Conservation (phyloP, 2,329 filamentous ascomycete genomes). For the Byssoonygena ceratinophila region DNA sequence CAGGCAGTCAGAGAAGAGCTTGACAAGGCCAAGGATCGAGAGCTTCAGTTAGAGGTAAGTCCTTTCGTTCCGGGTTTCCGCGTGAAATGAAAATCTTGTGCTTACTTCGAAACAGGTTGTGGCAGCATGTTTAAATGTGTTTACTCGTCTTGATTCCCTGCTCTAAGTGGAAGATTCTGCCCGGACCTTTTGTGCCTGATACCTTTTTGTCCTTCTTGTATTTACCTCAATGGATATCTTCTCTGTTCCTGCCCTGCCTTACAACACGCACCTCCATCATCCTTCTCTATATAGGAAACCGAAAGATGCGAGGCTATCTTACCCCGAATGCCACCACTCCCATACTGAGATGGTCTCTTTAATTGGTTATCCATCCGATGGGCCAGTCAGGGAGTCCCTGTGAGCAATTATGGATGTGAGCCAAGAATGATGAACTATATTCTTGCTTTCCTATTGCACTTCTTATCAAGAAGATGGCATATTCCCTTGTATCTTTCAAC, state of each 20-base stretch:
- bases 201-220: constrained; percentile 8
- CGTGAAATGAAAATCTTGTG: background rate
- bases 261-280: constrained; percentile 3
- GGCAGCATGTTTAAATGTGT: constrained; percentile 91
- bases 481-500: no score
- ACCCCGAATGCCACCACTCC: background rate
- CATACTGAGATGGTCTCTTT: no score
- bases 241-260: constrained; percentile 9
- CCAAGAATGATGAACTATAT: no score
- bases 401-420: no score
- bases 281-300: background rate
- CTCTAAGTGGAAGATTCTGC: constrained; percentile 46
- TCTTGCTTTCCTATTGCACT: no score
- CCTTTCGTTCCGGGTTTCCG: background rate
- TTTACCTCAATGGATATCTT: constrained; percentile 7
- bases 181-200: background rate
- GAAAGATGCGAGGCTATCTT: background rate
- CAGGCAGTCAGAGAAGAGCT: constrained; percentile 81
- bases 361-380: no score
- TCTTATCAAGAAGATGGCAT: no score
- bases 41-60: constrained; percentile 84
- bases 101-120: constrained; percentile 49
- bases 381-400: no score
- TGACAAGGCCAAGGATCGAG: constrained; percentile 77
- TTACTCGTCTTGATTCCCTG: constrained; percentile 91